Percentiles rank a stretch among this genome's conserved stretches.
phyloP scores from a whole-genome alignment of 2,329 filamentous ascomycete genomes.

The Aureobasidium zeae region DNA sequence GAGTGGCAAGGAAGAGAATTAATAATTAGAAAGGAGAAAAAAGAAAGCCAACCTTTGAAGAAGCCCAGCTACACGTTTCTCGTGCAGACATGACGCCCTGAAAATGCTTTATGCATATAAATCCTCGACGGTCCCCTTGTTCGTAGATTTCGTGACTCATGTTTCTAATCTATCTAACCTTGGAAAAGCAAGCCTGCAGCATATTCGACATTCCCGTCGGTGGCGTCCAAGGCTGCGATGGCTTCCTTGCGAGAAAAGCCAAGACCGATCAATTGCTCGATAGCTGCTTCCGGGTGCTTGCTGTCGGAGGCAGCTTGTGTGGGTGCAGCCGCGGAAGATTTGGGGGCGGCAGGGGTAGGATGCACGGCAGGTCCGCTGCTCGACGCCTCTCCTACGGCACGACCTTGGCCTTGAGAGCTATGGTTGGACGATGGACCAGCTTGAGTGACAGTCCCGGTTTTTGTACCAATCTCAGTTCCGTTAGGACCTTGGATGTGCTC shows the following conservation, averaged over 20 bases:
- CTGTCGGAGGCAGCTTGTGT: slow-evolving; percentile 19
- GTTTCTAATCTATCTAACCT: slow-evolving; percentile 10
- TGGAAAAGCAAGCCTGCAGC: slow-evolving; percentile 71
- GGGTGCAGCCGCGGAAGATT: slow-evolving; percentile 11
- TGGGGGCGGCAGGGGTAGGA: slow-evolving; percentile 17
- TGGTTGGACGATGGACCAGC: slow-evolving; percentile 31
- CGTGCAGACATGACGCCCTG: neutral
- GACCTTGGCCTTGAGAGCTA: slow-evolving; percentile 27
- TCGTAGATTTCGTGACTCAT: slow-evolving; percentile 2
- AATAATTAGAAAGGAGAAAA: neutral
- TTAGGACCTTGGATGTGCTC: slow-evolving; percentile 76
- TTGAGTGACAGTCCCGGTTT: slow-evolving; percentile 64
- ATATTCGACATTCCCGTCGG: slow-evolving; percentile 75
- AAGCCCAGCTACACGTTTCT: neutral
- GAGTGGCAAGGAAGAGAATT: neutral
- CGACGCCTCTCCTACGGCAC: slow-evolving; percentile 22
- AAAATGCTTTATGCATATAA: slow-evolving; percentile 5
- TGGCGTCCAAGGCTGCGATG: slow-evolving; percentile 69
- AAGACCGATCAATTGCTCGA: slow-evolving; percentile 67
- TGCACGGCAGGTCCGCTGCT: slow-evolving; percentile 11
- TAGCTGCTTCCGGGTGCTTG: slow-evolving; percentile 52
- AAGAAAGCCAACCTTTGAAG: neutral
- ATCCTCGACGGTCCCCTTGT: neutral
- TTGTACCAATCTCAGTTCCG: slow-evolving; percentile 78
- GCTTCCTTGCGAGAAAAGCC: slow-evolving; percentile 71